Conservation (phyloP, 2,329 filamentous ascomycete species). For the Colletotrichum incanum region DNA sequence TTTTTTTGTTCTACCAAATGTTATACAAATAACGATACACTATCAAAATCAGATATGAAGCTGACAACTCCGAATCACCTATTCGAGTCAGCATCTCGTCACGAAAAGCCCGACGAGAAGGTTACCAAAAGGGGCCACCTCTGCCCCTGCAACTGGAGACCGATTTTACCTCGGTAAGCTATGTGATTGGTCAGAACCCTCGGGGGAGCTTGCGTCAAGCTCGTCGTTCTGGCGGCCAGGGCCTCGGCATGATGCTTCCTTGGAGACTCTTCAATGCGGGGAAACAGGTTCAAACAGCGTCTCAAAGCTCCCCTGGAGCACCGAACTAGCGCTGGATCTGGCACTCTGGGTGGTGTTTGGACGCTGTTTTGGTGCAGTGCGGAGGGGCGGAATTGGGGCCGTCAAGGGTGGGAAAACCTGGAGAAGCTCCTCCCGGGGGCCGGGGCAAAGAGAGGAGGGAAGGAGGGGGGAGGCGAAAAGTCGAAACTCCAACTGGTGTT, state of each 20-base stretch:
- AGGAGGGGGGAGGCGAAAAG: constrained; percentile 37
- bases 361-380: not conserved
- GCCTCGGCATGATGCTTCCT: constrained; percentile 39
- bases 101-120: constrained; percentile 23
- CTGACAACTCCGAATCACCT: constrained; percentile 4
- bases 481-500: constrained; percentile 17
- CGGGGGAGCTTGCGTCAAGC: constrained; percentile 7
- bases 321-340: not conserved
- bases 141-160: constrained; percentile 2
- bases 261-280: not conserved
- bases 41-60: not conserved
- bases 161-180: constrained; percentile 37
- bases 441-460: constrained; percentile 5
- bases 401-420: constrained; percentile 34
- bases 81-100: constrained; percentile 20
- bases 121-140: constrained; percentile 30
- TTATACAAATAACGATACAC: not conserved
- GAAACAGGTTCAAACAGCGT: constrained; percentile 13
- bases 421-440: constrained; percentile 37
- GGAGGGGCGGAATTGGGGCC: constrained; percentile 31
- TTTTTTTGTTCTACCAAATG: not conserved
- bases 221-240: constrained; percentile 23
- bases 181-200: constrained; percentile 20
- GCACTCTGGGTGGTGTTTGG: constrained; percentile 4
- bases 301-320: constrained; percentile 10